These are phyloP conservation scores for Leishmania arabica DNA, from an alignment of 208 protist genomes.

Conservation along the genomic window DNA sequence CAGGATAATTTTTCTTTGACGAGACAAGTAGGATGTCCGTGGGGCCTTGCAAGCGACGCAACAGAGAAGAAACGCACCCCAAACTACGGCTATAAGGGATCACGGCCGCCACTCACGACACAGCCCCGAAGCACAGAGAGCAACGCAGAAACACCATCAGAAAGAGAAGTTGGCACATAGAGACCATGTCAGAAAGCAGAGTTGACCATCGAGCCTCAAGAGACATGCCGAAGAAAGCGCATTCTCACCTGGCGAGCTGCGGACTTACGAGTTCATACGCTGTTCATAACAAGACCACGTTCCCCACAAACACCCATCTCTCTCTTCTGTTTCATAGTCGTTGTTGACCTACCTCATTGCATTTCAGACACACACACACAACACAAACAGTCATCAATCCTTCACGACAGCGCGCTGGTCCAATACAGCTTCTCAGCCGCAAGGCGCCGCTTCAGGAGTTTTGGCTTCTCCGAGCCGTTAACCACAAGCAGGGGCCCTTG, in stretches of 20 bases:
- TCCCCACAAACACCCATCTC: not conserved
- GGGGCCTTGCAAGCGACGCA: not conserved
- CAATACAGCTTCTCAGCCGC: slow-evolving; percentile 36
- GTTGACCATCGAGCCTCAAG: not conserved
- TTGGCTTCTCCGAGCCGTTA: slow-evolving; percentile 8
- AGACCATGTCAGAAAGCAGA: not conserved
- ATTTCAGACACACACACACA: not conserved
- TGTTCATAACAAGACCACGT: not conserved
- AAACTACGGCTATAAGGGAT: not conserved
- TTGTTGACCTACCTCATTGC: not conserved
- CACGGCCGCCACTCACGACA: not conserved
- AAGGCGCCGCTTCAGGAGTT: slow-evolving; percentile 13
- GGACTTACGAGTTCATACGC: not conserved
- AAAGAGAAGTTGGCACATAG: not conserved
- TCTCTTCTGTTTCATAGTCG: not conserved
- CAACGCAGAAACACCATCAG: not conserved
- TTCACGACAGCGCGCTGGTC: slow-evolving; percentile 20
- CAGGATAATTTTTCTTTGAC: too few species aligned
- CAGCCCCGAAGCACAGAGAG: not conserved
- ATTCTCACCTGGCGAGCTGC: not conserved
- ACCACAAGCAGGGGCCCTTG: slow-evolving; percentile 49
- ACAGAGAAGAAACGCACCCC: not conserved
- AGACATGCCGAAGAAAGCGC: not conserved
- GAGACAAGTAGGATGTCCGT: not conserved
- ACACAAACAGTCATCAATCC: not conserved